A percentile compares a stretch with the other conserved stretches of the same genome.
phyloP scores from a whole-genome alignment of 108 stramenopile genomes.

The Parmales sp. region DNA sequence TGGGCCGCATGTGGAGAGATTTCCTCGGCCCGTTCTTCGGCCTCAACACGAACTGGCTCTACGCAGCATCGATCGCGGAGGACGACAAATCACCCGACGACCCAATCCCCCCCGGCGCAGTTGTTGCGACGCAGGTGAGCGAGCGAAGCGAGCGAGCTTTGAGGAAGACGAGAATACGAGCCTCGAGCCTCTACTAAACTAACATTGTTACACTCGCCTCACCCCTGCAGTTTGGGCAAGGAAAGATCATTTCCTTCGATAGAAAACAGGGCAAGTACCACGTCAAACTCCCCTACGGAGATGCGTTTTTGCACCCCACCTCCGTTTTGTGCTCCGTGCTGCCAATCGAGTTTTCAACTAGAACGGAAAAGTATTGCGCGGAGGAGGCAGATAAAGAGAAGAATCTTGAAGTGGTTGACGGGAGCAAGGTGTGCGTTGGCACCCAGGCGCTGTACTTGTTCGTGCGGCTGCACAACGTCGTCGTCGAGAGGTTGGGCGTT shows the following conservation, averaged over 20 bases:
- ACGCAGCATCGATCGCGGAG: conserved; percentile 50
- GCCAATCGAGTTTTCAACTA: conserved; percentile 51
- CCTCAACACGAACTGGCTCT: conserved; percentile 45
- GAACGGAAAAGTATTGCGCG: conserved; percentile 50
- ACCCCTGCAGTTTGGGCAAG: too few species aligned
- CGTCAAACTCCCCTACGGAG: conserved; percentile 33
- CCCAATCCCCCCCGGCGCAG: conserved; percentile 16
- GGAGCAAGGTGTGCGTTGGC: conserved; percentile 56
- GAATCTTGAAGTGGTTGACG: conserved; percentile 26
- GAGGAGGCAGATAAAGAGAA: conserved; percentile 49
- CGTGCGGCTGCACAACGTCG: conserved; percentile 69
- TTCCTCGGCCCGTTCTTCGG: conserved; percentile 75
- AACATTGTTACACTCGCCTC: too few species aligned
- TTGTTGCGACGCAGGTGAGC: conserved; percentile 28
- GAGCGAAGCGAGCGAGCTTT: too few species aligned
- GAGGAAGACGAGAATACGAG: too few species aligned
- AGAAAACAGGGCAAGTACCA: conserved; percentile 42
- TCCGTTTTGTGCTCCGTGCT: conserved; percentile 60
- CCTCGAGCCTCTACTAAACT: too few species aligned
- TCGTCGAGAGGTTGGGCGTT: conserved; percentile 56
- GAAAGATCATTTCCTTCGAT: conserved; percentile 40
- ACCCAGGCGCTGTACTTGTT: conserved; percentile 77
- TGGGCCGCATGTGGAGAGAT: conserved; percentile 68
- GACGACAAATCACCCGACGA: conserved; percentile 27
- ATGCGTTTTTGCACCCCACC: conserved; percentile 43